Base-by-base conservation (phyloP, 2,329 filamentous ascomycete species). In the Lecanicillium sp. region DNA sequence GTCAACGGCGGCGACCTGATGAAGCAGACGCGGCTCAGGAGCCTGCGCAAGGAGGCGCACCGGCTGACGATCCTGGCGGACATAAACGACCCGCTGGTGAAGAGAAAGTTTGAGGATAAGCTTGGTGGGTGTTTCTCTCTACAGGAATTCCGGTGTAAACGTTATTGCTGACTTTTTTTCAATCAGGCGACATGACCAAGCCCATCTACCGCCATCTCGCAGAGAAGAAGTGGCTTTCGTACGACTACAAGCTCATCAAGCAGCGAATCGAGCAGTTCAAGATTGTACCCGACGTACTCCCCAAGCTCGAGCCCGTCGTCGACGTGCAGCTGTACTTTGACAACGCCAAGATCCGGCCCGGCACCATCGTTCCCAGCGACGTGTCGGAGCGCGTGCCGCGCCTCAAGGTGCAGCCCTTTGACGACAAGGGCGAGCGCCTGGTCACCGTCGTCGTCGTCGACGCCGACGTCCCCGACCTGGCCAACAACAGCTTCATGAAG, bases 201-300 rank as follows among this genome's bases (percentile, higher is more conserved):
- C 91, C 91, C 54, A 90, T 98, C 62, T 98, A 98, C 73, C 87
- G 91, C 55, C 79, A 87, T 67, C 84, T 97, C 43, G 88, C 91
- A 52, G 80, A 95, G 62, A 73, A 78, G 58, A 90, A 94, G 72
- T 98, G 93, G 93, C 83, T 84, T 57, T 75, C 81, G 54, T 90
- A 93, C 71, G 84, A 89, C 62, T 81, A 85, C 58, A 81, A 82
- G 58, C 71, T 97, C 54, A 79, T 94, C 54, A 74, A 83, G 53
- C 93, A 98, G 73, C 86, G 93, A 62, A 85, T 97, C 60, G 73
- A 79, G 41, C 89, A 95, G 65, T 86, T 97, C 75, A 78, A 83
- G 60, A 83, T 98, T 49, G 79, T 95, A 6, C 93, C 93, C 12
- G 93, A 98, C 65, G 74, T 97, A 20, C 77, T 97, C 4, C 84